These are phyloP conservation scores for Juncus inflexus DNA, from an alignment of 176 grass and related monocot species.

Conservation along the genomic window DNA sequence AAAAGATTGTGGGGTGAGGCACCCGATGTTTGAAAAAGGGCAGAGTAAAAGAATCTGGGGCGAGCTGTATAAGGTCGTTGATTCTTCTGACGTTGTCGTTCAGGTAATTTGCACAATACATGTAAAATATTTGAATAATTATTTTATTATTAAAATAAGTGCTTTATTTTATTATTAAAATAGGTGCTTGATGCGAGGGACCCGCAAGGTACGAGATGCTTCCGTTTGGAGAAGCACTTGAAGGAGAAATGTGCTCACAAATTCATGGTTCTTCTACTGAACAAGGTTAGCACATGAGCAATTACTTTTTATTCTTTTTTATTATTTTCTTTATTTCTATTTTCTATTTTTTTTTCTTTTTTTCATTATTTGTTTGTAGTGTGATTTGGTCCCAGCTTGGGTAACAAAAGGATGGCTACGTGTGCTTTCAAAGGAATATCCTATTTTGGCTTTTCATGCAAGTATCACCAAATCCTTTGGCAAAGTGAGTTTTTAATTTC, in stretches of 20 bases:
- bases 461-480: conserved; percentile 94
- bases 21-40: conserved; percentile 98
- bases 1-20: conserved; percentile 64
- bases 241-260: conserved; percentile 90
- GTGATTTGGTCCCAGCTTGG: conserved; percentile 94
- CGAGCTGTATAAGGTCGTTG: conserved; percentile 96
- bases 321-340: not conserved
- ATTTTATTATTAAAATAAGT: no score
- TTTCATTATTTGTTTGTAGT: conserved; percentile 29
- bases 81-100: conserved; percentile 93
- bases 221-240: conserved; percentile 89
- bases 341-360: conserved; percentile 8
- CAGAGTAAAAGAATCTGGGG: conserved; percentile 98
- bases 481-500: conserved; percentile 4
- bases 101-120: conserved; percentile 31
- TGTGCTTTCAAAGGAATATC: conserved; percentile 75
- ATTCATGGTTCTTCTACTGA: conserved; percentile 84
- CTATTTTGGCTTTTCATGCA: conserved; percentile 91
- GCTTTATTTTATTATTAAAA: no score
- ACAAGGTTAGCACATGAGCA: conserved; percentile 51
- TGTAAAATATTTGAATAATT: no score
- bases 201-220: conserved; percentile 89
- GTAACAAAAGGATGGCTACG: conserved; percentile 92
- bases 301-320: not conserved
- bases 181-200: conserved; percentile 96